These are phyloP conservation scores for Puya raimondii DNA, from an alignment of 176 grass and related monocot species.

Conservation along the genomic window DNA sequence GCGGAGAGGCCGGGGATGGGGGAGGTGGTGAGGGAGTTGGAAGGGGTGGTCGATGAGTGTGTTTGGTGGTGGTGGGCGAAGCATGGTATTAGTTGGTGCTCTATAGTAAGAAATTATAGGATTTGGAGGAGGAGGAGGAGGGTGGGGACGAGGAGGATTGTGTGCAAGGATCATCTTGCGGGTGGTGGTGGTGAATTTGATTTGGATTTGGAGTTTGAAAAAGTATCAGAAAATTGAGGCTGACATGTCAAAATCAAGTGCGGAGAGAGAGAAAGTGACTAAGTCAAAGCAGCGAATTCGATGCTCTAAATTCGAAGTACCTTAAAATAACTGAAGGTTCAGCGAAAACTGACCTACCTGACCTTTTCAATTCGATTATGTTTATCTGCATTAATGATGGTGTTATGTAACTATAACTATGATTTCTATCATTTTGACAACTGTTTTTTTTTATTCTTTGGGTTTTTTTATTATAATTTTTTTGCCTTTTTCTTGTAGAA, in stretches of 20 bases:
- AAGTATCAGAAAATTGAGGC: background rate
- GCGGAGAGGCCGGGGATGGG: constrained; percentile 46
- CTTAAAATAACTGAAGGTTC: too few species aligned
- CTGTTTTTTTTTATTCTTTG: too few species aligned
- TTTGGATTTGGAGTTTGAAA: background rate
- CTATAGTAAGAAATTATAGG: constrained; percentile 25
- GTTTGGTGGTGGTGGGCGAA: constrained; percentile 13
- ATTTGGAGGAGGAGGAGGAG: constrained; percentile 42
- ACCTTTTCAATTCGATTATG: too few species aligned
- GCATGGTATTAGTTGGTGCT: background rate
- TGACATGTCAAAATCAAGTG: background rate
- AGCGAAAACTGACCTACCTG: too few species aligned
- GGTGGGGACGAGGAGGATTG: constrained; percentile 50
- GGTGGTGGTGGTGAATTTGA: constrained; percentile 4
- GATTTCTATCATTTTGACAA: too few species aligned
- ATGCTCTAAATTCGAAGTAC: too few species aligned
- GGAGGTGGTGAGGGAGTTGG: constrained; percentile 64
- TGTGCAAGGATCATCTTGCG: constrained; percentile 59
- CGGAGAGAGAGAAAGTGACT: too few species aligned
- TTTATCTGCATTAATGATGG: too few species aligned
- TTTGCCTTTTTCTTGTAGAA: background rate
- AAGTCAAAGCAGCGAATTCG: too few species aligned
- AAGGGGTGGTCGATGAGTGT: constrained; percentile 29
- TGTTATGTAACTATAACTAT: too few species aligned
- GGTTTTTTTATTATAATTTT: background rate